Conservation (phyloP, 495 filamentous ascomycete genomes). For the Penicillium herquei region DNA sequence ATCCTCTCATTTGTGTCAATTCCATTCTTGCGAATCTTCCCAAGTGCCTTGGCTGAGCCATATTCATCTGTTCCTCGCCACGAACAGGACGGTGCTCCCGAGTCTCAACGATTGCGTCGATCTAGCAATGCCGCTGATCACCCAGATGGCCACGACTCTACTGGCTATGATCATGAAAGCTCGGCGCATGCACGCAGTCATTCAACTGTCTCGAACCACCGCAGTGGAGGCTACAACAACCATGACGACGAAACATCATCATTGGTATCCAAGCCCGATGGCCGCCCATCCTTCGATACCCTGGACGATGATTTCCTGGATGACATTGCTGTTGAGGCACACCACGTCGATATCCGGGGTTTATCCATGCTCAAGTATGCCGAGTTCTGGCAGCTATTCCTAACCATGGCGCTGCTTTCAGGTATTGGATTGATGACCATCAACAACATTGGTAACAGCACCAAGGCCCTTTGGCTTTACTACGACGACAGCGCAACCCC, state of each 20-base stretch:
- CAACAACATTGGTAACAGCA: slow-evolving; percentile 97
- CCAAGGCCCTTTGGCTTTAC: slow-evolving; percentile 73
- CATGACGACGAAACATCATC: slow-evolving; percentile 76
- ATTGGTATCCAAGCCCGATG: slow-evolving; percentile 65
- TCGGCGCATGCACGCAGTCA: slow-evolving; percentile 34
- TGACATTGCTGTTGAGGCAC: slow-evolving; percentile 48
- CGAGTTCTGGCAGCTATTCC: slow-evolving; percentile 90
- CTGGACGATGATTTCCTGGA: slow-evolving; percentile 40
- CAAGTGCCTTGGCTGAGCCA: slow-evolving; percentile 30
- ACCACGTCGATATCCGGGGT: slow-evolving; percentile 88
- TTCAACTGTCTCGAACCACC: slow-evolving; percentile 38
- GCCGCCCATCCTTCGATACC: slow-evolving; percentile 27
- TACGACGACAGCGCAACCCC: slow-evolving; percentile 72
- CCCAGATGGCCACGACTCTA: slow-evolving; percentile 51
- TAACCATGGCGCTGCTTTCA: slow-evolving; percentile 81
- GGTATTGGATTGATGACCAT: slow-evolving; percentile 98
- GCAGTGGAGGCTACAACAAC: slow-evolving; percentile 25
- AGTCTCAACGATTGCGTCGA: slow-evolving; percentile 61
- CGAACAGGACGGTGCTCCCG: slow-evolving; percentile 37
- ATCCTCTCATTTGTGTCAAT: slow-evolving; percentile 68
- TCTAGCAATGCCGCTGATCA: slow-evolving; percentile 47
- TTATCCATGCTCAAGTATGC: slow-evolving; percentile 67
- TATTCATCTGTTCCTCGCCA: slow-evolving; percentile 64
- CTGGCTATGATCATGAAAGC: slow-evolving; percentile 28
- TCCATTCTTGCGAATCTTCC: slow-evolving; percentile 77